Evolutionary conservation across 257 asterid genomes (phyloP).

Genomic region (Leonotis leonurus): DNA sequence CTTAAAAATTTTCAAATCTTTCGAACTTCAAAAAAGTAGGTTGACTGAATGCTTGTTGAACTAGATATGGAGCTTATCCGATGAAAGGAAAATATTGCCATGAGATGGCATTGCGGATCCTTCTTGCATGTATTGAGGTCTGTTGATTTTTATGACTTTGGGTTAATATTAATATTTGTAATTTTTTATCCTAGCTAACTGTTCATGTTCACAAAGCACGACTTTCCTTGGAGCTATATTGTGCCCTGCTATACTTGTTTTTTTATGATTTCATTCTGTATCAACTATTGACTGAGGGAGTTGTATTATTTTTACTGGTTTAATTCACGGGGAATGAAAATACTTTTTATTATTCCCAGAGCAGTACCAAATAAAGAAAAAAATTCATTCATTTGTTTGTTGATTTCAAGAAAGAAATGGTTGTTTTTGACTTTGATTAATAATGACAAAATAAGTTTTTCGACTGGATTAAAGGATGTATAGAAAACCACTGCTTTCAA

Average conservation of each 20-base stretch:
- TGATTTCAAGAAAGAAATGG: neutral
- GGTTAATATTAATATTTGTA: neutral
- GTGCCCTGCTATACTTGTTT: too few species aligned
- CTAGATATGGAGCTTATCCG: conserved; percentile 93
- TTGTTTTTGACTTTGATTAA: neutral
- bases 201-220: neutral
- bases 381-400: too few species aligned
- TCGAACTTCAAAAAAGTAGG: conserved; percentile 2
- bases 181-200: neutral
- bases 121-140: conserved; percentile 96
- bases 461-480: neutral
- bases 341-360: too few species aligned
- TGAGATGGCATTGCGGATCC: conserved; percentile 96
- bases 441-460: neutral
- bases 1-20: neutral
- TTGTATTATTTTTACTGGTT: too few species aligned
- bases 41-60: conserved; percentile 22
- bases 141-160: conserved; percentile 10
- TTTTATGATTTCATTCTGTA: neutral
- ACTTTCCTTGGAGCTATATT: neutral
- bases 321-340: too few species aligned
- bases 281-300: too few species aligned
- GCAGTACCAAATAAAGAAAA: too few species aligned
- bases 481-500: neutral
- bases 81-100: conserved; percentile 92